Conservation (phyloP, 2,329 filamentous ascomycete species). For the Harringtonia aguacate region DNA sequence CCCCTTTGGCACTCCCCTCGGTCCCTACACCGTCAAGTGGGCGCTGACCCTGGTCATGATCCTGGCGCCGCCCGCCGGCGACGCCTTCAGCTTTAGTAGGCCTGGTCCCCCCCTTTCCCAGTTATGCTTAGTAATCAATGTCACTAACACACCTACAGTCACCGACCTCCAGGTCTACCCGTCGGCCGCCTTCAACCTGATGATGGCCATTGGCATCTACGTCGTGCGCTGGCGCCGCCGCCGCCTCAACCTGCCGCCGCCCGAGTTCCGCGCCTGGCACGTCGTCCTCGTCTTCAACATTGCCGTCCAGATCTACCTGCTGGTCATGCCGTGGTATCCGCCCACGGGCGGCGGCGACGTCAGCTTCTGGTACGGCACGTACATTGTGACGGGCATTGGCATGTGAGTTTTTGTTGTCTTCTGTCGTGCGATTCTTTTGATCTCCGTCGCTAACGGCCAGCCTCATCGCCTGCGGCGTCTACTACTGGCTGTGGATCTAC, state of each 20-base stretch:
- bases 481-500: slow-evolving; percentile 38
- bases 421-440: too few species aligned
- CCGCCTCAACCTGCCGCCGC: slow-evolving; percentile 32
- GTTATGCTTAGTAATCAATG: background rate
- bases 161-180: slow-evolving; percentile 51
- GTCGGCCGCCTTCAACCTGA: slow-evolving; percentile 42
- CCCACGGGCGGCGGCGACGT: slow-evolving; percentile 55
- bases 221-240: slow-evolving; percentile 44
- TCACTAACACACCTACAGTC: slow-evolving; percentile 23
- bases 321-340: slow-evolving; percentile 64
- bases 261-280: slow-evolving; percentile 50
- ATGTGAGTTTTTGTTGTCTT: slow-evolving; percentile 36
- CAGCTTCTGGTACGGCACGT: slow-evolving; percentile 65
- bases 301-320: slow-evolving; percentile 46
- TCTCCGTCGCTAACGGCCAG: background rate
- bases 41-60: slow-evolving; percentile 47
- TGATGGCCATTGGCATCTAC: slow-evolving; percentile 46
- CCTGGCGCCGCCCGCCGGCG: slow-evolving; percentile 47
- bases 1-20: slow-evolving; percentile 52
- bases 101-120: slow-evolving; percentile 2
- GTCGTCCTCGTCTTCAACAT: slow-evolving; percentile 47
- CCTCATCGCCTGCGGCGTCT: slow-evolving; percentile 27
- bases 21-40: slow-evolving; percentile 48
- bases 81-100: slow-evolving; percentile 51
- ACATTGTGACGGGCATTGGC: slow-evolving; percentile 51